phyloP scores from a whole-genome alignment of 352 stramenopile genomes.

The Phytophthora boehmeriae region DNA sequence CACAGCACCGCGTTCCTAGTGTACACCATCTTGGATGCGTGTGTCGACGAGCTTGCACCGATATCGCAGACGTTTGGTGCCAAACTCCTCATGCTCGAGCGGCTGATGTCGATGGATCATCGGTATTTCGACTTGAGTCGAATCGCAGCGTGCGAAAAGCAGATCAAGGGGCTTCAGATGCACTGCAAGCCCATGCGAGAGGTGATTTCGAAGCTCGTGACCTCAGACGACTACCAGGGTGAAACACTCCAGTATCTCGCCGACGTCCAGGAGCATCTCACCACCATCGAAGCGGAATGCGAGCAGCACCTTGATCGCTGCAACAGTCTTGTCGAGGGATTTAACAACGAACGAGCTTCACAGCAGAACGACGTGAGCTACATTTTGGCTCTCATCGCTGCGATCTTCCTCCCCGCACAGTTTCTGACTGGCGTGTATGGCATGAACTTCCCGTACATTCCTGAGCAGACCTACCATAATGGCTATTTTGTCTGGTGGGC shows the following conservation, averaged over 20 bases:
- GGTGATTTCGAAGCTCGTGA: conserved; percentile 61
- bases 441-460: conserved; percentile 89
- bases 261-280: conserved; percentile 84
- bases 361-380: conserved; percentile 80
- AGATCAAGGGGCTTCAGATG: conserved; percentile 70
- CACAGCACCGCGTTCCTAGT: conserved; percentile 71
- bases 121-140: conserved; percentile 56
- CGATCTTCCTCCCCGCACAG: conserved; percentile 79
- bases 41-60: conserved; percentile 77
- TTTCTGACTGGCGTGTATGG: conserved; percentile 87
- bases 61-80: conserved; percentile 72
- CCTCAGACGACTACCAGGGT: conserved; percentile 67
- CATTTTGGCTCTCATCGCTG: conserved; percentile 72
- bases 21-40: conserved; percentile 78
- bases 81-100: conserved; percentile 72
- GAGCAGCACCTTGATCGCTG: conserved; percentile 73
- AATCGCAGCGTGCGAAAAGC: conserved; percentile 51
- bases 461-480: conserved; percentile 65
- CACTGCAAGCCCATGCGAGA: conserved; percentile 70
- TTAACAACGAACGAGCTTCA: conserved; percentile 57
- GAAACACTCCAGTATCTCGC: conserved; percentile 83
- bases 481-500: conserved; percentile 84
- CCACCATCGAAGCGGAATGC: conserved; percentile 76
- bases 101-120: conserved; percentile 49
- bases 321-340: conserved; percentile 62